Conservation (phyloP, 1,284 basidiomycete species). For the Austropuccinia psidii region DNA sequence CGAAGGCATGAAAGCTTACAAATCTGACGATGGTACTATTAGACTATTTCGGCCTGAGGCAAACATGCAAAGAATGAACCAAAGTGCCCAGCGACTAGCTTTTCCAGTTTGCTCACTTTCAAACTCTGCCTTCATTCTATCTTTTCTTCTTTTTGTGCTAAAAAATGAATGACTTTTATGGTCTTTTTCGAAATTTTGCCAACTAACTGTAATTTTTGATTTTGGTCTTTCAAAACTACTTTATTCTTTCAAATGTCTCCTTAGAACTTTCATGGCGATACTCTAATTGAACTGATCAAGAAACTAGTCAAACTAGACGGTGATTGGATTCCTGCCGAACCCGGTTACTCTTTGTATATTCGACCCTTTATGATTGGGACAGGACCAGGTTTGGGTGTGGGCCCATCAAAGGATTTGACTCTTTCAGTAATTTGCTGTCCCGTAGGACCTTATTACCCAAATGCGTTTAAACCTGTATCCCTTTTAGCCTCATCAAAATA, state of each 20-base stretch:
- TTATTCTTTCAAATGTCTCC: conserved; percentile 22
- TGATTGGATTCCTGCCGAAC: conserved; percentile 83
- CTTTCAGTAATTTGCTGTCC: conserved; percentile 87
- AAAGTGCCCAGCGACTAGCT: conserved; percentile 60
- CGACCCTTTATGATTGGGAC: conserved; percentile 82
- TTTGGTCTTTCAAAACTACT: too few species aligned
- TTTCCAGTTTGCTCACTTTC: conserved; percentile 58
- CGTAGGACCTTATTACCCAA: conserved; percentile 84
- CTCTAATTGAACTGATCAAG: conserved; percentile 76
- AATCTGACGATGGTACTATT: conserved; percentile 66
- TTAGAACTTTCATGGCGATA: conserved; percentile 66
- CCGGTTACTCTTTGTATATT: conserved; percentile 86
- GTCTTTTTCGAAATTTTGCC: conserved; percentile 38
- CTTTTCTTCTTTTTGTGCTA: conserved; percentile 49
- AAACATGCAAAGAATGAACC: conserved; percentile 76
- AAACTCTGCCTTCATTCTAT: neutral
- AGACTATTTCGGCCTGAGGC: conserved; percentile 93
- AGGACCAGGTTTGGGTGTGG: conserved; percentile 77
- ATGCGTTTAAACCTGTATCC: conserved; percentile 91
- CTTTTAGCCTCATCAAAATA: conserved; percentile 85
- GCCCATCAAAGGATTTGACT: conserved; percentile 77
- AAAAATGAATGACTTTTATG: conserved; percentile 52
- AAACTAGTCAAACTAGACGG: conserved; percentile 77
- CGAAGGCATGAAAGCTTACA: conserved; percentile 95
- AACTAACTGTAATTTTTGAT: conserved; percentile 5